These are phyloP conservation scores for Leishmania turanica DNA, from an alignment of 208 protist species.

Conservation along the genomic window DNA sequence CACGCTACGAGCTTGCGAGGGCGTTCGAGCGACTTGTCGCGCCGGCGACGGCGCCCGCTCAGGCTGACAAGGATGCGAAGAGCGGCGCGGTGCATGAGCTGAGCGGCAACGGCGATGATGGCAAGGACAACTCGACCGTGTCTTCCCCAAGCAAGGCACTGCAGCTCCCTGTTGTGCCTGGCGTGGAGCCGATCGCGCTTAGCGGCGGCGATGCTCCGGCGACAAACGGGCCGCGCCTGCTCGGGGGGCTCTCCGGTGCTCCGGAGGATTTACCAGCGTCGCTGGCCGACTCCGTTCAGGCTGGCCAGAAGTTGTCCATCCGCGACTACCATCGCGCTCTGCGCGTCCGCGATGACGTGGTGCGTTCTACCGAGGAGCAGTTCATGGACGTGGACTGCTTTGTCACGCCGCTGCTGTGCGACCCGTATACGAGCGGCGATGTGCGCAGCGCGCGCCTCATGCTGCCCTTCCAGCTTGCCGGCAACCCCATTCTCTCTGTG, in stretches of 20 bases:
- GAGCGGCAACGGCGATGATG: background rate
- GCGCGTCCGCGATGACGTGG: constrained; percentile 79
- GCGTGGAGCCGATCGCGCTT: constrained; percentile 6
- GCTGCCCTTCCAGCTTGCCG: constrained; percentile 78
- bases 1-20: constrained; percentile 72
- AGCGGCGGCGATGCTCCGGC: constrained; percentile 9
- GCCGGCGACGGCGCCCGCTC: constrained; percentile 7
- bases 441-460: constrained; percentile 64
- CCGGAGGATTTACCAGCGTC: constrained; percentile 69
- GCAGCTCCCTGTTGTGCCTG: constrained; percentile 6
- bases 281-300: constrained; percentile 54
- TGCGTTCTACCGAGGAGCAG: constrained; percentile 78
- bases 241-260: constrained; percentile 36
- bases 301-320: constrained; percentile 52
- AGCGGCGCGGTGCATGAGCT: background rate
- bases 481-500: constrained; percentile 84
- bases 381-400: constrained; percentile 88
- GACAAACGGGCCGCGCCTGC: constrained; percentile 31
- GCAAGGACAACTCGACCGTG: background rate
- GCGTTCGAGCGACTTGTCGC: constrained; percentile 60
- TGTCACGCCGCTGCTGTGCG: constrained; percentile 73
- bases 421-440: constrained; percentile 72
- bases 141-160: background rate
- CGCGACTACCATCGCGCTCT: constrained; percentile 77
- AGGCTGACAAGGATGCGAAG: background rate